These are phyloP conservation scores for Russula abietina DNA, from an alignment of 768 basidiomycete genomes.

Conservation along the genomic window DNA sequence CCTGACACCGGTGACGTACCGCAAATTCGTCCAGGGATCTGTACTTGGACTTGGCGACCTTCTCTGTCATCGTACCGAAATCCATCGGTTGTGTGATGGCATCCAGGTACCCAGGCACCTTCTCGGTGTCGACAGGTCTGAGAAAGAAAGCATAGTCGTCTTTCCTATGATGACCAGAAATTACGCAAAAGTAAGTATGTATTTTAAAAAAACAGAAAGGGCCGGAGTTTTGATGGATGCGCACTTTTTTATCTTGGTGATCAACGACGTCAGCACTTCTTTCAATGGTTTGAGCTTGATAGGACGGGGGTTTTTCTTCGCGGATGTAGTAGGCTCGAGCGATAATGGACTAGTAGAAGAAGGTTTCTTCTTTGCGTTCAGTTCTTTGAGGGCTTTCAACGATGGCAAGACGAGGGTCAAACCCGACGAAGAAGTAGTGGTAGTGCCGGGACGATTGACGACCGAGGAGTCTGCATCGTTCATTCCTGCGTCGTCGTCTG, in stretches of 20 bases:
- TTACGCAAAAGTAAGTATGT: too few relatives aligned
- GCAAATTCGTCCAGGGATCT: slow-evolving; percentile 74
- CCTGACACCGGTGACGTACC: too few relatives aligned
- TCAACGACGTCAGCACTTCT: slow-evolving; percentile 63
- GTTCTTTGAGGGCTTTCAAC: slow-evolving; percentile 53
- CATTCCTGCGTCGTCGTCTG: slow-evolving; percentile 10
- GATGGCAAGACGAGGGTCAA: slow-evolving; percentile 64
- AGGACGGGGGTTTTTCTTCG: slow-evolving; percentile 45
- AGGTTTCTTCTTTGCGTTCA: slow-evolving; percentile 47
- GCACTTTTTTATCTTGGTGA: slow-evolving; percentile 71
- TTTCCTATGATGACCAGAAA: too few relatives aligned
- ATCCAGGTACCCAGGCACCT: slow-evolving; percentile 59
- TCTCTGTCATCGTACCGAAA: slow-evolving; percentile 78
- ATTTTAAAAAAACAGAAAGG: too few relatives aligned
- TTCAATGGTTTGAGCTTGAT: slow-evolving; percentile 74
- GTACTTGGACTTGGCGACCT: slow-evolving; percentile 72
- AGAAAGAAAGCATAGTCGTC: slow-evolving; percentile 85
- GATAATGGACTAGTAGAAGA: too few relatives aligned
- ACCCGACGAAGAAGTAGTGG: slow-evolving; percentile 34
- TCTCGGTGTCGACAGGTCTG: slow-evolving; percentile 52
- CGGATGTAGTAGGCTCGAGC: not conserved
- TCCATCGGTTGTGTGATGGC: slow-evolving; percentile 88
- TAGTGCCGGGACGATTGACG: slow-evolving; percentile 10
- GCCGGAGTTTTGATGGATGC: too few relatives aligned
- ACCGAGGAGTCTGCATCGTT: not conserved